Evolutionary conservation across 257 asterid species (phyloP).

Genomic region (Ehretia macrophylla): DNA sequence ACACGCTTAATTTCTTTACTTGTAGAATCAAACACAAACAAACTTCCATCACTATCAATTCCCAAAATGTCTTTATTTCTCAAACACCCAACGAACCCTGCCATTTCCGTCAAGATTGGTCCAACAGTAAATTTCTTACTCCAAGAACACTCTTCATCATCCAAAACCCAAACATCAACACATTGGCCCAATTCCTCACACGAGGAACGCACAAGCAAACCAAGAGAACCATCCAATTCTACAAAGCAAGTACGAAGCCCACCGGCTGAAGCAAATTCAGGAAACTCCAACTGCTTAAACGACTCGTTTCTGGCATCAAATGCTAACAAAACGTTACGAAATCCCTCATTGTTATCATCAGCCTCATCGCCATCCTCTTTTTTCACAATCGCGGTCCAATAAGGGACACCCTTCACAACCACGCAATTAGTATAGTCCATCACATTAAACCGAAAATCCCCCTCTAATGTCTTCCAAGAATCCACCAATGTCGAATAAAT

Average conservation of each 20-base stretch:
- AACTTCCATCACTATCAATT: conserved; percentile 5
- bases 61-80: neutral
- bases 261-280: neutral
- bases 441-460: neutral
- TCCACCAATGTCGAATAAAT: conserved; percentile 3
- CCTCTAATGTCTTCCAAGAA: neutral
- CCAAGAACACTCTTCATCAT: conserved; percentile 1
- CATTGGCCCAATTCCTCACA: neutral
- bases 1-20: conserved; percentile 3
- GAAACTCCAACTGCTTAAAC: conserved; percentile 4
- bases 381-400: conserved; percentile 1
- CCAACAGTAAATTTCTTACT: conserved; percentile 4
- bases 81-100: conserved; percentile 3
- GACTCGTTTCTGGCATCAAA: neutral
- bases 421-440: neutral
- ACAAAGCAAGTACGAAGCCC: conserved; percentile 1
- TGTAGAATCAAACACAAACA: neutral
- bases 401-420: neutral
- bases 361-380: neutral
- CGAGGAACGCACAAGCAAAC: neutral
- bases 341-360: neutral
- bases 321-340: neutral
- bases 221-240: conserved; percentile 2
- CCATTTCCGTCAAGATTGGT: neutral
- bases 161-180: conserved; percentile 2